phyloP scores from a whole-genome alignment of 2,329 filamentous ascomycete genomes.

The Metarhizium sp. region DNA sequence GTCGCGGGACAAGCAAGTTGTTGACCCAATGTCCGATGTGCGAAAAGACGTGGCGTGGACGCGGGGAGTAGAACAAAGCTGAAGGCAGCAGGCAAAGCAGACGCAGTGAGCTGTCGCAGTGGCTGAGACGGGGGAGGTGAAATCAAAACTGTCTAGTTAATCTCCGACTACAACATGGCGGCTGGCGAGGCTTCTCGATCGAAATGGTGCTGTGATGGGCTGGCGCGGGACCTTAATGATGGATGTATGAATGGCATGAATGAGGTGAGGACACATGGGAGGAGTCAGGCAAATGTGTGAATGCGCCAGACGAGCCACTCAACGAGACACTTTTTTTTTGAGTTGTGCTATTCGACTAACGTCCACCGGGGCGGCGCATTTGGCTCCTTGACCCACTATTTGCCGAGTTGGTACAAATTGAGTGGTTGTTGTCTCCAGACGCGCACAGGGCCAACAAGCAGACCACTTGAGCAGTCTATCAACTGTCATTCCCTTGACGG shows the following conservation, averaged over 20 bases:
- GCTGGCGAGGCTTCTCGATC: background rate
- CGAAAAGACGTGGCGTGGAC: slow-evolving; percentile 1
- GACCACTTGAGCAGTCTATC: too few species aligned
- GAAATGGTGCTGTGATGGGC: background rate
- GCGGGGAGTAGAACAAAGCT: slow-evolving; percentile 4
- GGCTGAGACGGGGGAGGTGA: background rate
- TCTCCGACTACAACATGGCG: background rate
- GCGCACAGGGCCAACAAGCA: too few species aligned
- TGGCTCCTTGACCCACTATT: background rate
- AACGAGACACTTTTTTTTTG: background rate
- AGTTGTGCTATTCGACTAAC: background rate
- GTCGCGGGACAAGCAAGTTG: slow-evolving; percentile 2
- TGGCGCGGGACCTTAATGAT: background rate
- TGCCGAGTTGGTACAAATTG: background rate
- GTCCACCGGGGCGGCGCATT: background rate
- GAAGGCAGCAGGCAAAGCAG: background rate
- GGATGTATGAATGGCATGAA: background rate
- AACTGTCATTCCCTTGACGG: too few species aligned
- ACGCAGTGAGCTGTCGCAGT: background rate
- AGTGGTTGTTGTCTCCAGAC: too few species aligned
- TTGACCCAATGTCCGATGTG: background rate
- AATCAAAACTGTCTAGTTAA: background rate
- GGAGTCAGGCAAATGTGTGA: slow-evolving; percentile 4
- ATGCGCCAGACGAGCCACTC: slow-evolving; percentile 1
- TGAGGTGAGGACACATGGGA: slow-evolving; percentile 7